Percentiles rank a stretch among this genome's conserved stretches.
Conservation (phyloP, 2,329 filamentous ascomycete genomes). For the Hypoxylon sp. region DNA sequence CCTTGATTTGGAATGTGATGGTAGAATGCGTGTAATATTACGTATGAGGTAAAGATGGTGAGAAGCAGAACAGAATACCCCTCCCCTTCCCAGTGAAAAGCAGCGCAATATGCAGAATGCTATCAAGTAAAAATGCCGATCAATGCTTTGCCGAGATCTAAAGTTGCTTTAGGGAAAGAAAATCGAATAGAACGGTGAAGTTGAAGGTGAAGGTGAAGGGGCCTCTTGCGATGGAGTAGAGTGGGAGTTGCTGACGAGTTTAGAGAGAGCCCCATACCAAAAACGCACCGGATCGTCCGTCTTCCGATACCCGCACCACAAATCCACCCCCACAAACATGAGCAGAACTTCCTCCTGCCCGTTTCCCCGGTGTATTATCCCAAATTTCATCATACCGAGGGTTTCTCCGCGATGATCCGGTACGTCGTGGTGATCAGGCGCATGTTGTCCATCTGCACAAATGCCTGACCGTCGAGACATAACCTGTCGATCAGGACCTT, state of each 20-base stretch:
- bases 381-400: slow-evolving; percentile 34
- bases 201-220: slow-evolving; percentile 7
- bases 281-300: slow-evolving; percentile 18
- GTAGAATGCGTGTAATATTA: slow-evolving; percentile 26
- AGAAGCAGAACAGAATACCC: slow-evolving; percentile 26
- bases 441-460: slow-evolving; percentile 70
- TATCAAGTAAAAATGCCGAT: slow-evolving; percentile 44
- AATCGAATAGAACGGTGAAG: slow-evolving; percentile 33
- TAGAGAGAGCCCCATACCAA: slow-evolving; percentile 34
- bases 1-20: slow-evolving; percentile 16
- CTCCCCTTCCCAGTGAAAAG: slow-evolving; percentile 22
- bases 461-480: slow-evolving; percentile 68
- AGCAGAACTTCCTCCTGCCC: slow-evolving; percentile 3
- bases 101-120: slow-evolving; percentile 43
- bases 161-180: slow-evolving; percentile 39
- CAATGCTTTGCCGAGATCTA: slow-evolving; percentile 43
- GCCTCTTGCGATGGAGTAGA: slow-evolving; percentile 8
- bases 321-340: slow-evolving; percentile 25
- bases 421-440: slow-evolving; percentile 67
- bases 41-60: slow-evolving; percentile 28
- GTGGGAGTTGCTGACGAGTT: slow-evolving; percentile 15
- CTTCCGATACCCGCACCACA: slow-evolving; percentile 16
- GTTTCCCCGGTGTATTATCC: not conserved
- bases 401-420: slow-evolving; percentile 67
- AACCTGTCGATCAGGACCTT: slow-evolving; percentile 68